Evolutionary conservation across 257 asterid species (phyloP).

Genomic region (Penstemon barbatus): DNA sequence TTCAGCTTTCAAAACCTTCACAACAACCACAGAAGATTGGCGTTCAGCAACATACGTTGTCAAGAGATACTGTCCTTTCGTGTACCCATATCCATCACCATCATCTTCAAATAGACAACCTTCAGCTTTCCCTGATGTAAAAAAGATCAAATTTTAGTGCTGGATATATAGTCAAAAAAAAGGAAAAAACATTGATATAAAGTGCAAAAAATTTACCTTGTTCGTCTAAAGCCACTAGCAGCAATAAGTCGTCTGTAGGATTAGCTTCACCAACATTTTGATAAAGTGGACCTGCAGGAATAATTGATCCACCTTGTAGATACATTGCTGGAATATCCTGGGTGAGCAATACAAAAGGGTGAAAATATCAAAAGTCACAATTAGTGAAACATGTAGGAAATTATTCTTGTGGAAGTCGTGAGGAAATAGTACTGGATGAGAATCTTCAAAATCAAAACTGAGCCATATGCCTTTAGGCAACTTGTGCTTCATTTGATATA

Average conservation of each 20-base stretch:
- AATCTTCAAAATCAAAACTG: constrained; percentile 86
- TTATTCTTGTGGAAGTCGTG: not conserved
- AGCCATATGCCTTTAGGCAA: constrained; percentile 87
- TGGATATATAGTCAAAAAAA: not conserved
- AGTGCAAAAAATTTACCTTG: constrained; percentile 50
- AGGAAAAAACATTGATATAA: not conserved
- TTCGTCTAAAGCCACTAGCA: constrained; percentile 83
- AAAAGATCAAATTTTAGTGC: constrained; percentile 1
- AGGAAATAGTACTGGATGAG: constrained; percentile 74
- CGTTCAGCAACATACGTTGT: constrained; percentile 83
- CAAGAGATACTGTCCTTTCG: constrained; percentile 63
- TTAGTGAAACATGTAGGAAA: constrained; percentile 5
- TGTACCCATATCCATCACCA: constrained; percentile 89
- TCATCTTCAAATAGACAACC: constrained; percentile 84
- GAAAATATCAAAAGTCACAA: constrained; percentile 18
- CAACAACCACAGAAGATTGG: constrained; percentile 63
- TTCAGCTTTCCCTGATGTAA: constrained; percentile 79
- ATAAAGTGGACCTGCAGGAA: constrained; percentile 62
- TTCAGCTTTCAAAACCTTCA: constrained; percentile 69
- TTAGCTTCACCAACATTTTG: constrained; percentile 85
- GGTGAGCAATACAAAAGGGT: constrained; percentile 24
- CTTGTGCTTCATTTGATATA: constrained; percentile 53
- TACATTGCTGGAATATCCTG: constrained; percentile 91
- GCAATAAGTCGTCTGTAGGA: constrained; percentile 59
- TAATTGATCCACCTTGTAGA: constrained; percentile 86